Percentiles rank a stretch among this genome's conserved stretches.
Conservation (phyloP, 495 filamentous ascomycete genomes). For the Neurospora intermedia region DNA sequence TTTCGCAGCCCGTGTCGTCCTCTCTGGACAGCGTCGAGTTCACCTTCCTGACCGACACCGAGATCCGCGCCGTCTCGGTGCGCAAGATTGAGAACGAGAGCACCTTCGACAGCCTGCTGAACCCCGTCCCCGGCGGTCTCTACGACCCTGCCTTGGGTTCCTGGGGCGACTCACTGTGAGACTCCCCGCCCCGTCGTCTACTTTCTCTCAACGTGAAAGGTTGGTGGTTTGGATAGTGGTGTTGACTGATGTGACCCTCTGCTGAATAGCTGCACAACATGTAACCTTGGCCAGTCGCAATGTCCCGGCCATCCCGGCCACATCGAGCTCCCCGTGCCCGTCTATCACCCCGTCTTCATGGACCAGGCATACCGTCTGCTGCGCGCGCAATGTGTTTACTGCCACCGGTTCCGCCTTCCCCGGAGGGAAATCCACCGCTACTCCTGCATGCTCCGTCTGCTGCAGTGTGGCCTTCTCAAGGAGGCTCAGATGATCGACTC, state of each 20-base stretch:
- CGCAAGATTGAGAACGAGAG: slow-evolving; percentile 81
- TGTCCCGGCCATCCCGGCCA: slow-evolving; percentile 94
- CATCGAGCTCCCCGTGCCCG: slow-evolving; percentile 82
- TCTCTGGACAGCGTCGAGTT: slow-evolving; percentile 83
- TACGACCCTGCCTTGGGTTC: slow-evolving; percentile 93
- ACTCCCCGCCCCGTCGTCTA: slow-evolving; percentile 1
- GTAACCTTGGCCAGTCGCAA: slow-evolving; percentile 60
- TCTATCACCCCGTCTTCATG: slow-evolving; percentile 92
- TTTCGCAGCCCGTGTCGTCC: slow-evolving; percentile 79
- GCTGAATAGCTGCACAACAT: slow-evolving; percentile 68
- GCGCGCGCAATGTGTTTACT: slow-evolving; percentile 80
- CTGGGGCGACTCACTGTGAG: slow-evolving; percentile 72
- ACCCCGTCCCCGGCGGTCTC: slow-evolving; percentile 76
- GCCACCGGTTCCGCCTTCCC: slow-evolving; percentile 67
- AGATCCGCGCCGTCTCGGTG: slow-evolving; percentile 82
- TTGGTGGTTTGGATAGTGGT: background rate
- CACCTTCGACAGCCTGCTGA: slow-evolving; percentile 81
- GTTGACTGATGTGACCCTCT: slow-evolving; percentile 13
- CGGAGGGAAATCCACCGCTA: slow-evolving; percentile 63
- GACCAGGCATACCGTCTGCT: slow-evolving; percentile 78
- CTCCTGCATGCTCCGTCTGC: slow-evolving; percentile 73
- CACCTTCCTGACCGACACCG: slow-evolving; percentile 63
- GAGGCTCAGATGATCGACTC: slow-evolving; percentile 58
- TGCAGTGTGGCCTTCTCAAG: slow-evolving; percentile 72
- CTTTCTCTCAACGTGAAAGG: background rate